Base-by-base conservation (phyloP, 192 early-diverging fungal genomes). In the Entophlyctis luteolus region DNA sequence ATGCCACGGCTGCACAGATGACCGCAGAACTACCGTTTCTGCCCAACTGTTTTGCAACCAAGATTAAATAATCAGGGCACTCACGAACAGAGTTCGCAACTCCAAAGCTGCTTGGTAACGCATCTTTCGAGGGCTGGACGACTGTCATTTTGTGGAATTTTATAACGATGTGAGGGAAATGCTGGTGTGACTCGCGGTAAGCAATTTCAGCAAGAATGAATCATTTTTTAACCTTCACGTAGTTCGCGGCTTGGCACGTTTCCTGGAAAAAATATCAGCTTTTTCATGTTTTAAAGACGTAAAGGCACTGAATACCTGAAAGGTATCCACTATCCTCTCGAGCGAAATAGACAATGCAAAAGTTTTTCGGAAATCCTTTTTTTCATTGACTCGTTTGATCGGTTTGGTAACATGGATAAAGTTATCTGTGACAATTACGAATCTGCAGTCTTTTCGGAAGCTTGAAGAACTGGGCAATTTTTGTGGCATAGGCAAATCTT, bases 321-420 rank as follows among this genome's bases (percentile, higher is more conserved):
- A n/a, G 8, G 27, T 34, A 6, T 66, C 50, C 12, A 66, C 50
- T 18, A 66, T 66, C 27, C 63, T 8, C 23, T 47, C 28, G 34
- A 66, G 47, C 37, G 27, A 35, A 47, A 66, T 54, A 4, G 63
- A 66, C 37, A 23, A 54, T 27, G 52, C 49, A 39, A 66, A 66
- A 5, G 63, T 52, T 12, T 29, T 22, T 20, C 22, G 48, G n/a
- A 47, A 66, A 38, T 66, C 50, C 12, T 31, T 52, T 33, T 52
- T 66, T 28, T 50, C n/a, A n/a, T n/a, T n/a, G n/a, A n/a, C n/a
- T n/a, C n/a, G n/a, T n/a, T 54, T 8, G 27, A 66, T 47, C 16
- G 63, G 50, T 28, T 66, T 52, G 20, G 63, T 66, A 25, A 66
- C 50, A 39, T 66, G 63, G 3, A 66, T 32, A 55, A 54, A 48